Conservation (phyloP, 768 basidiomycete genomes). For the Boletus rubescentipes region DNA sequence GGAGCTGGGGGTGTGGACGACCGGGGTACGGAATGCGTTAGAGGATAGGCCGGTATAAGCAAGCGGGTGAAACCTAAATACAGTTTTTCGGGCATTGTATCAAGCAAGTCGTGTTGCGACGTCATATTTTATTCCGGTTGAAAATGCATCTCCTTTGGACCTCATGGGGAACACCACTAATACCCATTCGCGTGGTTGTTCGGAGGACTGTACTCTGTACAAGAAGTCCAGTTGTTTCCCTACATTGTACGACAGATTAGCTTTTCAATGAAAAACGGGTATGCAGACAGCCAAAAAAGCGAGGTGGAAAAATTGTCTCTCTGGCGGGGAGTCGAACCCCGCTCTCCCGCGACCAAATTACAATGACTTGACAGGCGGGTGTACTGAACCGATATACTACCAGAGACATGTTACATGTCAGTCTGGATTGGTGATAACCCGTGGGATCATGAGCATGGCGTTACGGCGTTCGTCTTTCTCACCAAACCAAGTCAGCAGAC, state of each 20-base stretch:
- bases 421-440: no score
- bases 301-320: conserved; percentile 27
- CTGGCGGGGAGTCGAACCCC: conserved; percentile 50
- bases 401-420: conserved; percentile 33
- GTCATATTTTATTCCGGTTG: no score
- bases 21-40: conserved; percentile 56
- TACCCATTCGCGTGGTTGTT: no score
- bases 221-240: neutral
- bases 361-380: conserved; percentile 40
- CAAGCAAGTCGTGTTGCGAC: neutral
- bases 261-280: no score
- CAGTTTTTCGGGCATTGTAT: neutral
- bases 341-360: conserved; percentile 36
- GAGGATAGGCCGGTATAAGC: conserved; percentile 35
- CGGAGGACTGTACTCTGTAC: no score
- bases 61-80: neutral
- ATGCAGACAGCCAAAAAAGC: neutral
- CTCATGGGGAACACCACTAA: no score
- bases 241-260: no score
- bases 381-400: conserved; percentile 54
- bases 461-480: no score
- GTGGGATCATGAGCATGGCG: no score
- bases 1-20: conserved; percentile 71
- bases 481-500: no score
- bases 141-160: no score